Conservation (phyloP, 2,329 filamentous ascomycete species). For the Davidsoniella neocaledoniae region DNA sequence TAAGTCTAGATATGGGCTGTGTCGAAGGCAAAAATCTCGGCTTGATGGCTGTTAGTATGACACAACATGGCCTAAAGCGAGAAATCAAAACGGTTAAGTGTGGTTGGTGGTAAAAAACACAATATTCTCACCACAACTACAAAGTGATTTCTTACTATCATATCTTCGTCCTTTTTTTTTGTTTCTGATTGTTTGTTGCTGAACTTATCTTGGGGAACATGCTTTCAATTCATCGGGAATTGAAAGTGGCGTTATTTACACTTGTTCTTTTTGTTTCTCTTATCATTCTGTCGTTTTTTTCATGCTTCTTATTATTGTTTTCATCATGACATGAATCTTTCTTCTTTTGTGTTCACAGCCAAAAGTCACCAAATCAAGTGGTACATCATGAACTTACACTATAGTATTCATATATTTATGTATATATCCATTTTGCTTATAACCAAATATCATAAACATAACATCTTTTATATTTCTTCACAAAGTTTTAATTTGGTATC, state of each 20-base stretch:
- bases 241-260: not conserved
- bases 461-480: too few relatives aligned
- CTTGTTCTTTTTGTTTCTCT: not conserved
- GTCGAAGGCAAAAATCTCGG: constrained; percentile 59
- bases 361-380: too few relatives aligned
- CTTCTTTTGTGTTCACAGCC: not conserved
- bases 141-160: not conserved
- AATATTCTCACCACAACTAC: not conserved
- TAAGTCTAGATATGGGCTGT: constrained; percentile 76
- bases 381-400: too few relatives aligned
- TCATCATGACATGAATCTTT: not conserved
- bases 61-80: constrained; percentile 18
- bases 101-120: constrained; percentile 6
- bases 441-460: too few relatives aligned
- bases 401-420: too few relatives aligned
- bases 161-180: too few relatives aligned
- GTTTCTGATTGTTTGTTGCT: not conserved
- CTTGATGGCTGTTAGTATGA: constrained; percentile 54
- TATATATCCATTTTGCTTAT: too few relatives aligned
- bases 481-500: not conserved
- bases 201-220: not conserved
- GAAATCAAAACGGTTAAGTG: constrained; percentile 23
- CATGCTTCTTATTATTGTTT: too few relatives aligned
- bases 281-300: not conserved
- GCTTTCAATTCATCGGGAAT: not conserved